Conservation (phyloP, 192 early-diverging fungal genomes). For the Entomortierella beljakovae region DNA sequence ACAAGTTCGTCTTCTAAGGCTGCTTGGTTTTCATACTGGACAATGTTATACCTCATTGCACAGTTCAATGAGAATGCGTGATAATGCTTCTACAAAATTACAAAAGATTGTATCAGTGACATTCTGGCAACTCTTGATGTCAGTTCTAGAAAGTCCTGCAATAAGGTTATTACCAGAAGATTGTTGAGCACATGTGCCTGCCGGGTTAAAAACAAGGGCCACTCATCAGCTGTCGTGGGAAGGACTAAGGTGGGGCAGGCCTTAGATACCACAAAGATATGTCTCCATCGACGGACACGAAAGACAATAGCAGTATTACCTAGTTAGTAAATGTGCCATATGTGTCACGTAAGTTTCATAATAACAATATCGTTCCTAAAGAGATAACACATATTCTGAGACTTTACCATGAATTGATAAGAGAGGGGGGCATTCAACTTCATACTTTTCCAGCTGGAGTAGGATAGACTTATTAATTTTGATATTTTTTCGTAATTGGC, state of each 20-base stretch:
- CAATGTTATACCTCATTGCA: conserved; percentile 13
- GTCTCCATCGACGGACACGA: conserved; percentile 13
- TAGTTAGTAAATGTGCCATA: conserved; percentile 5
- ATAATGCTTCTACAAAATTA: conserved; percentile 14
- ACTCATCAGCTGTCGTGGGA: conserved; percentile 17
- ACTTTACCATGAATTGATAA: conserved; percentile 26
- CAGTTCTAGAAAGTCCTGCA: background rate
- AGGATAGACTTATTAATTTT: conserved; percentile 31
- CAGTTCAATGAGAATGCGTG: conserved; percentile 15
- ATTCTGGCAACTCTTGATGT: background rate
- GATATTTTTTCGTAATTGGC: conserved; percentile 26
- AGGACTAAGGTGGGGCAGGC: conserved; percentile 16
- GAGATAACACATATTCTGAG: conserved; percentile 12
- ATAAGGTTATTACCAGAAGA: conserved; percentile 19
- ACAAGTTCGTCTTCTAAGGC: conserved; percentile 6
- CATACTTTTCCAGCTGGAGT: conserved; percentile 28
- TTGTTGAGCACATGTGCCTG: conserved; percentile 21
- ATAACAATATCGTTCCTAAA: conserved; percentile 5
- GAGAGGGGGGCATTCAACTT: conserved; percentile 23
- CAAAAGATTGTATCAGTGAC: background rate
- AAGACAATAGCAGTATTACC: conserved; percentile 23
- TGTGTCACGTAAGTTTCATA: conserved; percentile 22
- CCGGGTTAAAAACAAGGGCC: conserved; percentile 13
- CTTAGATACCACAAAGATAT: conserved; percentile 18
- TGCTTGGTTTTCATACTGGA: conserved; percentile 9